Evolutionary conservation across 805 yeast species (phyloP).

Genomic region (Suhomyces kilbournensis): DNA sequence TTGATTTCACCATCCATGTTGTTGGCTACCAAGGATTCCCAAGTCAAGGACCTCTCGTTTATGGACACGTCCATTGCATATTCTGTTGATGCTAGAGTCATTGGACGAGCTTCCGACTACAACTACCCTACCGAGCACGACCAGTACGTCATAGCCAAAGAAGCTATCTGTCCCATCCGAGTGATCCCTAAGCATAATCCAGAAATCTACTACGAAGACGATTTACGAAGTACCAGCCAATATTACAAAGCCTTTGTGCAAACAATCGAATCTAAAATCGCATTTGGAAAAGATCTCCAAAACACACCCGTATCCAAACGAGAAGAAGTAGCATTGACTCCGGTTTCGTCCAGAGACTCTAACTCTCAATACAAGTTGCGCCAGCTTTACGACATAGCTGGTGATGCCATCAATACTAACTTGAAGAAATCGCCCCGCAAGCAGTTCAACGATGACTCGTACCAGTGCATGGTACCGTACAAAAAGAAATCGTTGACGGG

Average conservation of each 20-base stretch:
- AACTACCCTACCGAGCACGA: constrained; percentile 20
- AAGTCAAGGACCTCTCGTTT: constrained; percentile 33
- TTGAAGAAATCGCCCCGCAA: constrained; percentile 12
- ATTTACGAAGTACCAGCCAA: constrained; percentile 17
- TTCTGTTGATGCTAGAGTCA: constrained; percentile 38
- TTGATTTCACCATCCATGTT: constrained; percentile 22
- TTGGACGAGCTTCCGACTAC: constrained; percentile 39
- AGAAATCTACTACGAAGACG: constrained; percentile 17
- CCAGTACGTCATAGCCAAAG: constrained; percentile 37
- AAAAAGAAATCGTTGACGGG: constrained; percentile 37
- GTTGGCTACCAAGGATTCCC: constrained; percentile 18
- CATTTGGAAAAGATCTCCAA: constrained; percentile 16
- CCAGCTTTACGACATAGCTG: constrained; percentile 30
- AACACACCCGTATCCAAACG: constrained; percentile 10
- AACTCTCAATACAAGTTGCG: constrained; percentile 20
- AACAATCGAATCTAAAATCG: constrained; percentile 26
- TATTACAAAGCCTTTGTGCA: constrained; percentile 35
- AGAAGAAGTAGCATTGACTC: constrained; percentile 12
- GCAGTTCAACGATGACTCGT: constrained; percentile 19
- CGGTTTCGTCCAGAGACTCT: constrained; percentile 18
- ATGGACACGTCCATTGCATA: constrained; percentile 35
- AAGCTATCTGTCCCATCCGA: constrained; percentile 31
- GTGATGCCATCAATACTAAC: constrained; percentile 16
- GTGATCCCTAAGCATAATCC: constrained; percentile 30
- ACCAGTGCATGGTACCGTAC: constrained; percentile 30